These are phyloP conservation scores for Aspergillus unguis DNA, from an alignment of 2,329 filamentous ascomycete species.

Conservation along the genomic window DNA sequence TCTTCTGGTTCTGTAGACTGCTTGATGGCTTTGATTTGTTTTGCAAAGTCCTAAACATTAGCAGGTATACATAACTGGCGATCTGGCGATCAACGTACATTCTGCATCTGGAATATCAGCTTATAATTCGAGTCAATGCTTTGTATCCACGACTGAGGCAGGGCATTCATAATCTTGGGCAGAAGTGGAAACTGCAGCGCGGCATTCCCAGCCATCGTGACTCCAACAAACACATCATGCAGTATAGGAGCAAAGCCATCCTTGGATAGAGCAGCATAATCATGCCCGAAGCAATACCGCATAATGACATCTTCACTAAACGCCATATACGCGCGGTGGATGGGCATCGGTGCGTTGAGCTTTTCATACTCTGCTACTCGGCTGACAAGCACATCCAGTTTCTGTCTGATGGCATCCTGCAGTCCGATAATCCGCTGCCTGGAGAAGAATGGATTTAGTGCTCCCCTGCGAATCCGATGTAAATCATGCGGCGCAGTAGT, in stretches of 20 bases:
- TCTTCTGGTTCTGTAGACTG: neutral
- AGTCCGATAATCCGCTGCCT: constrained; percentile 33
- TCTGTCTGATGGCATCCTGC: constrained; percentile 24
- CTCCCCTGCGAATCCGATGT: constrained; percentile 40
- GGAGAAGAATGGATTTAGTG: constrained; percentile 46
- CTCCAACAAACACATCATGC: constrained; percentile 11
- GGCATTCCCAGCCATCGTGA: constrained; percentile 9
- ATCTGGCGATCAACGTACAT: neutral
- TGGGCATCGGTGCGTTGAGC: constrained; percentile 8
- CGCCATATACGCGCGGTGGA: constrained; percentile 17
- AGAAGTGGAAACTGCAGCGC: constrained; percentile 15
- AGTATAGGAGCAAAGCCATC: constrained; percentile 11
- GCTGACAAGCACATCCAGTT: constrained; percentile 11
- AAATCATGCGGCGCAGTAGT: constrained; percentile 36
- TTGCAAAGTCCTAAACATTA: neutral
- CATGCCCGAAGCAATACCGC: constrained; percentile 13
- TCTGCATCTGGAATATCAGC: constrained; percentile 3
- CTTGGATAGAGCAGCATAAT: constrained; percentile 11
- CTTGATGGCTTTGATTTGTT: neutral
- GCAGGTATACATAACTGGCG: neutral
- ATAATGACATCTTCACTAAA: constrained; percentile 17
- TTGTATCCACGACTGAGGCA: constrained; percentile 8
- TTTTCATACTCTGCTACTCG: constrained; percentile 11
- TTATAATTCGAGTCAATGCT: neutral
- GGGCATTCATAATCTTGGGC: constrained; percentile 12